Conservation (phyloP, 2,329 filamentous ascomycete genomes). For the Ophioceras dolichostomum region DNA sequence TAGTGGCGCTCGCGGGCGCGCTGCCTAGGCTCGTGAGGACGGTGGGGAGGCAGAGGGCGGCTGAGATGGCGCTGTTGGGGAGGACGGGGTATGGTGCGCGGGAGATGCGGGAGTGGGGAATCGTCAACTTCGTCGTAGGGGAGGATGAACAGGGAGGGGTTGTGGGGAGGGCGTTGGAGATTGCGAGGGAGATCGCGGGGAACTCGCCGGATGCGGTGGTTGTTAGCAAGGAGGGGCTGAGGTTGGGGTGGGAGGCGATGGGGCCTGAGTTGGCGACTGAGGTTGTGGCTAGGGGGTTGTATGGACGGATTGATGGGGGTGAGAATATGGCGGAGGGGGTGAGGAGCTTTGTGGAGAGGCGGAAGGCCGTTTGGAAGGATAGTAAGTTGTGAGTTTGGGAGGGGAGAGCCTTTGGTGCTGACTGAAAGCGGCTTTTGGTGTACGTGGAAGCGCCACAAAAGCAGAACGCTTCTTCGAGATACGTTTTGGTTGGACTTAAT, state of each 20-base stretch:
- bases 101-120: slow-evolving; percentile 51
- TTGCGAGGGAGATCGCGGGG: slow-evolving; percentile 47
- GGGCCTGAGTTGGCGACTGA: slow-evolving; percentile 51
- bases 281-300: slow-evolving; percentile 44
- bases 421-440: no score
- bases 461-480: no score
- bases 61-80: slow-evolving; percentile 59
- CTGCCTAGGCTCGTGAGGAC: slow-evolving; percentile 53
- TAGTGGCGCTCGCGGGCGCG: slow-evolving; percentile 59
- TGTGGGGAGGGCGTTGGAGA: slow-evolving; percentile 43
- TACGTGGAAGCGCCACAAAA: no score
- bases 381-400: slow-evolving; percentile 38
- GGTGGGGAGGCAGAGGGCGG: slow-evolving; percentile 56
- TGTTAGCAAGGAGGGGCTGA: slow-evolving; percentile 58
- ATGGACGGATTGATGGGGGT: slow-evolving; percentile 44
- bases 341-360: slow-evolving; percentile 64
- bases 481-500: no score
- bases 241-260: slow-evolving; percentile 59
- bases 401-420: no score
- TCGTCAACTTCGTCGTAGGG: slow-evolving; percentile 55
- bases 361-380: slow-evolving; percentile 54
- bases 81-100: slow-evolving; percentile 38
- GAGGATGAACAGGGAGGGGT: slow-evolving; percentile 24
- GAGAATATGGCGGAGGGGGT: slow-evolving; percentile 69
- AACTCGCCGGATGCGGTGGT: slow-evolving; percentile 68